Base-by-base conservation (phyloP, 2,329 filamentous ascomycete species). In the Aureobasidium leucospermi region DNA sequence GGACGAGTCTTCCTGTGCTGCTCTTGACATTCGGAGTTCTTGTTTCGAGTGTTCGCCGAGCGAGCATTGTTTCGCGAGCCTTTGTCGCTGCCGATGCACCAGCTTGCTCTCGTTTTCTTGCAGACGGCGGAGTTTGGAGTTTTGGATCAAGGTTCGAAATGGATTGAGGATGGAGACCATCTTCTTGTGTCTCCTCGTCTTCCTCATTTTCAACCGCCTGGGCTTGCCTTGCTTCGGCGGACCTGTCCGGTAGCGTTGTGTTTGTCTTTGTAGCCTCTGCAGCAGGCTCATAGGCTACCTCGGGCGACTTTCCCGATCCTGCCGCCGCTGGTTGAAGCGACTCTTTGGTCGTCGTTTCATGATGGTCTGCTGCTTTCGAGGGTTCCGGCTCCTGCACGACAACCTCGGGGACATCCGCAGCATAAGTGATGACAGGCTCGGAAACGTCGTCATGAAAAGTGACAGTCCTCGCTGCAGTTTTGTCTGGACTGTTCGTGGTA, bases 61-160 rank as follows among this genome's bases (percentile, higher is more conserved):
- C 49, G 45, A 49, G 53, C 45, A 32, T 19, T 6, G 23, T 34
- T 3, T 45, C 41, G 8, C 69, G 61, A 15, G 70, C 61, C 41
- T 70, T 67, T 19, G 66, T 68, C 15, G 32, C 39, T 42, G 72
- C 70, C 57, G 65, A 62, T 19, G 70, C 69, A 19, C 73, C 72
- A 42, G 69, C 67, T 43, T 69, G 53, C 60, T 76, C 75, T 15
- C 68, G 69, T 55, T 65, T 63, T 41, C 66, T 67, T 36, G 65
- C 60, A 42, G 46, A 46, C 36, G 52, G 43, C 9, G 59, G 45
- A 4, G 59, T 67, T 67, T n/a, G 15, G 10, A n/a, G 41, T 10
- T 8, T 7, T 15, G 34, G 9, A 6, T 46, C 19, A 7, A 8
- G 3, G 16, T 10, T 34, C n/a, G 52, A 31, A 1, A 31, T 38